These are phyloP conservation scores for Beauveria pseudobassiana DNA, from an alignment of 2,329 filamentous ascomycete species.

Conservation along the genomic window DNA sequence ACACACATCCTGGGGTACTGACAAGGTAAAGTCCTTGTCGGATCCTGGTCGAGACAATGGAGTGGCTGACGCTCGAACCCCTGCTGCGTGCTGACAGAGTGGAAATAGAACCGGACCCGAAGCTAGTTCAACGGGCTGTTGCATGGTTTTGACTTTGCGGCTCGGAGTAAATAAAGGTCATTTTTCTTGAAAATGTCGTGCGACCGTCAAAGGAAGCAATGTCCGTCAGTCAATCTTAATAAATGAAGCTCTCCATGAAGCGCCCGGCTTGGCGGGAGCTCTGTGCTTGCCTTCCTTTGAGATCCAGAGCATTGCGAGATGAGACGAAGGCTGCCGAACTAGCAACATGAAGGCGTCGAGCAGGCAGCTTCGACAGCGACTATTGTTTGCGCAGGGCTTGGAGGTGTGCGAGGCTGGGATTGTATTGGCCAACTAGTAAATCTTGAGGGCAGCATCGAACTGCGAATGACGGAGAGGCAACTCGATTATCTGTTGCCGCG, in stretches of 20 bases:
- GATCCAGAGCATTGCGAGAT: background rate
- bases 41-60: conserved; percentile 1
- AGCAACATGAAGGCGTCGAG: background rate
- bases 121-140: background rate
- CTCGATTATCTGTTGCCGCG: too few species aligned
- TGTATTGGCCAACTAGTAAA: background rate
- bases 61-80: background rate
- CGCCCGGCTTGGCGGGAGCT: too few species aligned
- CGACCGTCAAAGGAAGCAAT: background rate
- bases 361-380: background rate
- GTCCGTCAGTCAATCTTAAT: background rate
- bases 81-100: background rate
- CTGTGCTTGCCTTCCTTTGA: background rate
- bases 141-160: background rate
- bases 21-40: background rate
- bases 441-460: too few species aligned
- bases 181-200: background rate
- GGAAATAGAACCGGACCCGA: background rate
- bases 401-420: background rate
- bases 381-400: background rate
- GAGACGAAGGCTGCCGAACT: background rate
- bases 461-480: too few species aligned
- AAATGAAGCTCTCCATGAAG: background rate
- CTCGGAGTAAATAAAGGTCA: too few species aligned
- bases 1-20: background rate